Percentiles rank a stretch among this genome's conserved stretches.
These are phyloP conservation scores for Schrenkiella parvula DNA, from an alignment of 345 rosid species.

Conservation along the genomic window DNA sequence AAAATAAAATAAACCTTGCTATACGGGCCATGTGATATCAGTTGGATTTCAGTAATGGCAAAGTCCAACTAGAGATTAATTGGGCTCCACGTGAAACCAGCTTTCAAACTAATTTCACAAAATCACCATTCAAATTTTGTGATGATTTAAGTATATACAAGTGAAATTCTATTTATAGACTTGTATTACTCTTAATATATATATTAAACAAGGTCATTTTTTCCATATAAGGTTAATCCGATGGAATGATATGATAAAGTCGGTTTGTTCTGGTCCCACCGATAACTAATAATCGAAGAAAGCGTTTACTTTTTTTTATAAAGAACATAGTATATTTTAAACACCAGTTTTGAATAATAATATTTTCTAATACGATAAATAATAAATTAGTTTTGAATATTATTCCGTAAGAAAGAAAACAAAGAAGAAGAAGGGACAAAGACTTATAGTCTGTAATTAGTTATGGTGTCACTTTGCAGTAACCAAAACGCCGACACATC, in stretches of 20 bases:
- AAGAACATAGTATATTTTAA: not conserved
- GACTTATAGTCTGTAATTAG: constrained; percentile 74
- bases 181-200: not conserved
- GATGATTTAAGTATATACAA: not conserved
- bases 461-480: constrained; percentile 56
- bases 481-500: constrained; percentile 30
- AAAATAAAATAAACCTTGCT: not conserved
- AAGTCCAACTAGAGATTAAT: not conserved
- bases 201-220: not conserved
- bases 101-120: not conserved
- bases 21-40: not conserved
- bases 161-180: not conserved
- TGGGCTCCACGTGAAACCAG: not conserved
- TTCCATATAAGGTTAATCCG: not conserved
- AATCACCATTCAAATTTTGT: not conserved
- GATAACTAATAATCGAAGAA: not conserved
- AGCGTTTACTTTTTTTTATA: too few species aligned
- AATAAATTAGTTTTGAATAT: not conserved
- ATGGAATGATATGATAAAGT: not conserved
- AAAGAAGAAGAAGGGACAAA: constrained; percentile 50
- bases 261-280: not conserved
- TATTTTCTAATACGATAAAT: not conserved
- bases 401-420: not conserved
- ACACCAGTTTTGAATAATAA: not conserved
- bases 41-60: not conserved